Conservation (phyloP, 768 basidiomycete genomes). For the Leccinum truebloodii region DNA sequence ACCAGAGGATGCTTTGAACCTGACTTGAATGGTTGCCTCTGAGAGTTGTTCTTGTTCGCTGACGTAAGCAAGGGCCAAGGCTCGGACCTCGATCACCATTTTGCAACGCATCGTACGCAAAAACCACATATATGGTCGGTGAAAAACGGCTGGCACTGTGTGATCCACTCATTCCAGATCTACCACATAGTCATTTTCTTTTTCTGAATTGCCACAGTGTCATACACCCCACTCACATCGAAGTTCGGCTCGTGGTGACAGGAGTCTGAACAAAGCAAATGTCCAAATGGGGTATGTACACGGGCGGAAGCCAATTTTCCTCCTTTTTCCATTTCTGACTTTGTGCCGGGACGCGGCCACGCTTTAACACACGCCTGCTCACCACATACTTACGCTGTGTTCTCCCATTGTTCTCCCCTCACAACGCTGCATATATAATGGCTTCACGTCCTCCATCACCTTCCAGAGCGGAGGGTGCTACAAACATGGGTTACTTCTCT, state of each 20-base stretch:
- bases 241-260: neutral
- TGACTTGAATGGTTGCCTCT: neutral
- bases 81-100: neutral
- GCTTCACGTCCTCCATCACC: slow-evolving; percentile 43
- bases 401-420: slow-evolving; percentile 21
- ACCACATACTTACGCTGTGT: slow-evolving; percentile 3
- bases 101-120: neutral
- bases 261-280: neutral
- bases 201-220: neutral
- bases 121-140: neutral
- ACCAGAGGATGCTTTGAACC: neutral
- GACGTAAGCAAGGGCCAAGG: slow-evolving; percentile 23
- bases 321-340: neutral
- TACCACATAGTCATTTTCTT: neutral
- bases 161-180: neutral
- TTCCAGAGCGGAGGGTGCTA: slow-evolving; percentile 32
- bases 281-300: neutral
- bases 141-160: neutral
- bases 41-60: slow-evolving; percentile 5
- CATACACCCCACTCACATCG: too few relatives aligned
- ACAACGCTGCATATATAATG: slow-evolving; percentile 25
- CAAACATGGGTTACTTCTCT: slow-evolving; percentile 58
- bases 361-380: slow-evolving; percentile 8
- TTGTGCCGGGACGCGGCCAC: neutral
- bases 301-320: neutral